phyloP scores from a whole-genome alignment of 2,329 filamentous ascomycete species.

The Talaromyces amestolkiae region DNA sequence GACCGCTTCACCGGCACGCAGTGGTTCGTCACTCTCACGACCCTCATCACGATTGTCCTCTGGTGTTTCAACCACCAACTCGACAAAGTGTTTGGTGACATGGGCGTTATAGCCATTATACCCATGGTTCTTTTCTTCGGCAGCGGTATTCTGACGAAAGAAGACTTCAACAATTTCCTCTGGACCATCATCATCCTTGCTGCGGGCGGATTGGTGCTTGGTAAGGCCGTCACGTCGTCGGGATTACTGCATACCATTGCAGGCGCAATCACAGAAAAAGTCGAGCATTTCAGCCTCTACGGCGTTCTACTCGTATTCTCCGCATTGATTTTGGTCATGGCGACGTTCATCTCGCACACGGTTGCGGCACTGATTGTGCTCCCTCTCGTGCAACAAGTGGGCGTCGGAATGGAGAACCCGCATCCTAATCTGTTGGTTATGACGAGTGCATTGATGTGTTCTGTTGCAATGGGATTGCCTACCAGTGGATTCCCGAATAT shows the following conservation, averaged over 20 bases:
- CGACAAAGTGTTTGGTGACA: constrained; percentile 85
- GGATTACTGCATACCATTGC: constrained; percentile 89
- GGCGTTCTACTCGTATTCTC: constrained; percentile 83
- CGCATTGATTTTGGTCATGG: constrained; percentile 79
- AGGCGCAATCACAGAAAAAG: constrained; percentile 66
- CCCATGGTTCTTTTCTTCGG: constrained; percentile 96
- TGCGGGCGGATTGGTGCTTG: constrained; percentile 85
- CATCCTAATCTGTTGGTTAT: constrained; percentile 95
- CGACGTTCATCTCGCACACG: constrained; percentile 96
- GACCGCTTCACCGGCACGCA: constrained; percentile 86
- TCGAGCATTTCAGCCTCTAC: constrained; percentile 79
- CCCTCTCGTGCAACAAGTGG: constrained; percentile 84
- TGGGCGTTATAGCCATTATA: constrained; percentile 97
- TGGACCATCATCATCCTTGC: constrained; percentile 99
- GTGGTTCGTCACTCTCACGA: constrained; percentile 86
- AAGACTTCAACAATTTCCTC: constrained; percentile 99
- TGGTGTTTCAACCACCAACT: constrained; percentile 94
- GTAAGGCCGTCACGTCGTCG: constrained; percentile 90
- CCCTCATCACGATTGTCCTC: constrained; percentile 76
- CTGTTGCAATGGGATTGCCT: constrained; percentile 93
- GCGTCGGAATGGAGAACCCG: constrained; percentile 77
- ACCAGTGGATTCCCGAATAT: constrained; percentile 98
- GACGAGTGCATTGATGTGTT: constrained; percentile 93
- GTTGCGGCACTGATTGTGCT: constrained; percentile 94
- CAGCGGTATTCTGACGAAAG: constrained; percentile 91